Evolutionary conservation across 768 basidiomycete species (phyloP).

Genomic region (Tephrocybe sp.): DNA sequence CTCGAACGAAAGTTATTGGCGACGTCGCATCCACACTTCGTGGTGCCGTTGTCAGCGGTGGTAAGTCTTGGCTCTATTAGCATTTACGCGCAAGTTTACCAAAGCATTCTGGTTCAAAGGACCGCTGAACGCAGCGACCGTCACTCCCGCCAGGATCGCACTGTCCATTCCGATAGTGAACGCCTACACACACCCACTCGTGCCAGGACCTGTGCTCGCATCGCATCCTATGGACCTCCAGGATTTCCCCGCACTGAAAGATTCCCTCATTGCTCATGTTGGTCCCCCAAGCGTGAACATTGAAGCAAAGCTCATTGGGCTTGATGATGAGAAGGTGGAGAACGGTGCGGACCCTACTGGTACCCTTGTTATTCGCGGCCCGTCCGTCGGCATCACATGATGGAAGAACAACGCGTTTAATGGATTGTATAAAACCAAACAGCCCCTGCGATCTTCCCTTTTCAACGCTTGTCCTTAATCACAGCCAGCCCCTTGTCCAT

Average conservation of each 20-base stretch:
- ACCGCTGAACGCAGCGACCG: conserved; percentile 40
- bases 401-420: conserved; percentile 15
- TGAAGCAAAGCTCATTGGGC: conserved; percentile 73
- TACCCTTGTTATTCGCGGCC: conserved; percentile 62
- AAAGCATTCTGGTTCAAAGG: conserved; percentile 33
- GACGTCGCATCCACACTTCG: conserved; percentile 61
- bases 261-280: conserved; percentile 41
- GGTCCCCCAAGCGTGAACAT: conserved; percentile 86
- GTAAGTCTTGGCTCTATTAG: conserved; percentile 36
- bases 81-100: not conserved
- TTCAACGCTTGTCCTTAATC: conserved; percentile 21
- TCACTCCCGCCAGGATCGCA: conserved; percentile 68
- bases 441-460: conserved; percentile 8
- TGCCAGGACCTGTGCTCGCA: conserved; percentile 76
- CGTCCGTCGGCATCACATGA: conserved; percentile 55
- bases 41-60: conserved; percentile 69
- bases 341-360: conserved; percentile 66
- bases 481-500: not conserved
- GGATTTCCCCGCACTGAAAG: conserved; percentile 45
- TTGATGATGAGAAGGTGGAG: conserved; percentile 66
- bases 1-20: conserved; percentile 59
- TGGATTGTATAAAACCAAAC: conserved; percentile 30
- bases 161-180: conserved; percentile 77
- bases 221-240: conserved; percentile 87
- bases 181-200: conserved; percentile 55